These are phyloP conservation scores for Pseudocercospora vitis DNA, from an alignment of 2,329 filamentous ascomycete genomes.

Conservation along the genomic window DNA sequence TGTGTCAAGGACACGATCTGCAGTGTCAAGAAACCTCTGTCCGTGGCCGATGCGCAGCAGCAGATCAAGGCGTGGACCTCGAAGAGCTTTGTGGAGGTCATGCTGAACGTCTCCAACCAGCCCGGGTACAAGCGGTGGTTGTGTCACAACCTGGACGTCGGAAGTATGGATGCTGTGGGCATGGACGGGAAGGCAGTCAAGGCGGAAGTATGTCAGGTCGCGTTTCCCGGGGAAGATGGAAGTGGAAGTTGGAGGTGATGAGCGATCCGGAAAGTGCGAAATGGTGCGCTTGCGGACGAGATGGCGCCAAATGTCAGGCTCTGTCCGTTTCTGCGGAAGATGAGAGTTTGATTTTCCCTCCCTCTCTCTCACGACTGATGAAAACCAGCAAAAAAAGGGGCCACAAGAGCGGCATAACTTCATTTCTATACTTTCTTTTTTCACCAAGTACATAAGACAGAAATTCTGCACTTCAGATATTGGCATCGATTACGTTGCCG, in stretches of 20 bases:
- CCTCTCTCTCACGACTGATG: too few species aligned
- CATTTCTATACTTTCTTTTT: too few species aligned
- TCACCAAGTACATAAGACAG: too few species aligned
- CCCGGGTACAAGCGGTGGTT: conserved; percentile 24
- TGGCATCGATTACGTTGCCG: too few species aligned
- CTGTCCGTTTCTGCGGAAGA: too few species aligned
- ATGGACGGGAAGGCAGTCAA: conserved; percentile 26
- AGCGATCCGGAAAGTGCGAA: not conserved
- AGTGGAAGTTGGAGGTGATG: not conserved
- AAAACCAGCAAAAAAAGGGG: too few species aligned
- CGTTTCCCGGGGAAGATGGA: conserved; percentile 1
- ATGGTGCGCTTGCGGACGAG: too few species aligned
- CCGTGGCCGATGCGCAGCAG: conserved; percentile 11
- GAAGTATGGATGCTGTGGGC: conserved; percentile 26
- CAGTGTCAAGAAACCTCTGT: conserved; percentile 19
- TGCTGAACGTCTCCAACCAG: conserved; percentile 27
- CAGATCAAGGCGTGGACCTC: conserved; percentile 24
- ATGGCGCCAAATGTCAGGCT: too few species aligned
- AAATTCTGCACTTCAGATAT: too few species aligned
- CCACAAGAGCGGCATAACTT: too few species aligned
- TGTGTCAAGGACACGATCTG: conserved; percentile 29
- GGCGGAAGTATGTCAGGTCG: conserved; percentile 17
- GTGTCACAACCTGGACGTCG: conserved; percentile 25
- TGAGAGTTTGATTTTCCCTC: too few species aligned
- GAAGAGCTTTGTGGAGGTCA: conserved; percentile 22